Conservation (phyloP, 2,329 filamentous ascomycete species). For the Eutypella sp. region DNA sequence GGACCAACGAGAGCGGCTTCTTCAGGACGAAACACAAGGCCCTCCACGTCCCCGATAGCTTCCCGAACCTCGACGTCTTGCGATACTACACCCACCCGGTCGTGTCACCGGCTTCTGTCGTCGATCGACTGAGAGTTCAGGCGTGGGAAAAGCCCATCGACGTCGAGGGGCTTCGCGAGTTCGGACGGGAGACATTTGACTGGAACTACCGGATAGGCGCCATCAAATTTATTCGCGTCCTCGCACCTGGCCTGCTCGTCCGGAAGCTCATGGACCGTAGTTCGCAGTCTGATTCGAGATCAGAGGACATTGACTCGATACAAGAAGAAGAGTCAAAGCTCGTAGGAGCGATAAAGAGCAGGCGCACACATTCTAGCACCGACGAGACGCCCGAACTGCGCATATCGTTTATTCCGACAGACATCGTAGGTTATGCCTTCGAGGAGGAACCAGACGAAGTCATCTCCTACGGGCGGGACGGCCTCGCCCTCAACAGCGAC, state of each 20-base stretch:
- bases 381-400: slow-evolving; percentile 75
- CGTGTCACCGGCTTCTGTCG: slow-evolving; percentile 59
- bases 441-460: slow-evolving; percentile 64
- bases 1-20: slow-evolving; percentile 75
- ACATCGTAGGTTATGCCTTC: slow-evolving; percentile 74
- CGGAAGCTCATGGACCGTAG: slow-evolving; percentile 47
- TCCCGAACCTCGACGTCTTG: slow-evolving; percentile 74
- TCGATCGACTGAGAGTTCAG: slow-evolving; percentile 51
- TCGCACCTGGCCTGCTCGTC: slow-evolving; percentile 71
- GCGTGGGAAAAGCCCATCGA: slow-evolving; percentile 62
- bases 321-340: slow-evolving; percentile 46
- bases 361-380: slow-evolving; percentile 65
- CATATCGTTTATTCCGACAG: slow-evolving; percentile 68
- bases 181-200: slow-evolving; percentile 75
- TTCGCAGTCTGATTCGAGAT: slow-evolving; percentile 21
- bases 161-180: slow-evolving; percentile 62
- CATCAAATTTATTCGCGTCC: slow-evolving; percentile 74
- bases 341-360: slow-evolving; percentile 62
- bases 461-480: slow-evolving; percentile 44
- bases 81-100: slow-evolving; percentile 85
- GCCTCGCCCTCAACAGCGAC: slow-evolving; percentile 59
- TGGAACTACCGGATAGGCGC: slow-evolving; percentile 78
- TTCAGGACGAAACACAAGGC: slow-evolving; percentile 74
- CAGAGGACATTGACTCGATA: slow-evolving; percentile 28
- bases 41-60: slow-evolving; percentile 70